Base-by-base conservation (phyloP, 352 stramenopile genomes). In the Pythium insidiosum region DNA sequence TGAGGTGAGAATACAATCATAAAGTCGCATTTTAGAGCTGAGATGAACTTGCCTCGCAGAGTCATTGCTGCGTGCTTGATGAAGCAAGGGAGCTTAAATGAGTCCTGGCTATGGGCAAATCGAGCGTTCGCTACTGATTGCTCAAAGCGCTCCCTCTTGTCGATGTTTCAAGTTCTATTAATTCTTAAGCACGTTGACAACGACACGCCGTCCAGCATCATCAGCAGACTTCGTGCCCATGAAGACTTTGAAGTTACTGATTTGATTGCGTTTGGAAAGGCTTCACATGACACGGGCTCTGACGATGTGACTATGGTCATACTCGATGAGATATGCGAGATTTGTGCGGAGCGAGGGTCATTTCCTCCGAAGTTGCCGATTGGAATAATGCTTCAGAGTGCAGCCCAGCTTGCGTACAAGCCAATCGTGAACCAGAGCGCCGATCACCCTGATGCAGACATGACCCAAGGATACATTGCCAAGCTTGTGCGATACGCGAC, bases 241-340 rank as follows among this genome's bases (percentile, higher is more conserved):
- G 69, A 84, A 6, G 78, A 91, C 50, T 88, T 91, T 41, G 56
- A 78, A 23, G 48, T 73, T 33, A 30, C 66, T 45, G 78, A 91
- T 31, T 61, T 88, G 31, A 40, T 91, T 4, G 63, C 57, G 2
- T 62, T 77, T 44, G 73, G 63, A 38, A 76, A 80, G 38, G 30
- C 45, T 20, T 71, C 66, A 7, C 65, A 53, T 48, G 58, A 43
- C 12, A 20, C 50, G 29, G 43, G 55, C 2, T 62, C 58, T 25
- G 54, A 82, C 35, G 40, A 66, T 45, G 41, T 75, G 39, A 49
- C 65, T 12, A 37, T 79, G 25, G n/a, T 53, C 12, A 63, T 88
- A 41, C 37, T 88, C 38, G 68, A 88, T 30, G 66, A 80, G 33
- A 42, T 88, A 18, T 83, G 58, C 36, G 38, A 15, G 18, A 28